Base-by-base conservation (phyloP, 495 filamentous ascomycete genomes). In the Trichoderma asperelloides region DNA sequence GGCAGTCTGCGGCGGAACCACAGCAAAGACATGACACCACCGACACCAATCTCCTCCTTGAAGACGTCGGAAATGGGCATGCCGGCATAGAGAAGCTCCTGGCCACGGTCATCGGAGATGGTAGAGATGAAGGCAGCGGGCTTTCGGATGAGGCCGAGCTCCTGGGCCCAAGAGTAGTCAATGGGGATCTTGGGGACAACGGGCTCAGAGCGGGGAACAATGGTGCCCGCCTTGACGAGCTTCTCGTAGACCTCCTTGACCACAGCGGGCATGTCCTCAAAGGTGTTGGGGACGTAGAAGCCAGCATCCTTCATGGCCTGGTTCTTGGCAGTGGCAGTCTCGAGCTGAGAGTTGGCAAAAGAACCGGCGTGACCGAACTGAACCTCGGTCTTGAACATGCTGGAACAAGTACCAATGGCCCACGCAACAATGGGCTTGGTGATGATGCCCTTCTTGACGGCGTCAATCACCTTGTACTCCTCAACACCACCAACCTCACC, bases 41-140 rank as follows among this genome's bases (percentile, higher is more conserved):
- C 95, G 73, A 98, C 97, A 70, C 95, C 95, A 74, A 98, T 97
- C 70, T 98, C 92, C 85, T 98, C 95, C 75, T 79, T 90, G 91
- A 98, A 98, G 74, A 98, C 95, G 80, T 98, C 95, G 21, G 96
- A 97, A 75, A 98, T 98, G 74, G 95, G 95, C 90, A 98, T 96
- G 80, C 95, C 95, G 71, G 95, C 95, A 77, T 98, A 98, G 60
- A 98, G 86, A 65, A 98, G 90, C 81, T 98, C 95, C 81, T 98
- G 95, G 71, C 95, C 95, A 91, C 95, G 95, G 84, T 98, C 95
- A 77, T 98, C 95, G 73, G 95, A 96, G 78, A 98, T 98, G 76
- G 95, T 98, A 71, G 95, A 98, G 80, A 98, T 98, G 83, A 98
- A 98, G 72, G 95, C 96, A 78, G 95, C 95, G 71, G 95, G 95